These are phyloP conservation scores for Pezicula carpinea DNA, from an alignment of 2,329 filamentous ascomycete species.

Conservation along the genomic window DNA sequence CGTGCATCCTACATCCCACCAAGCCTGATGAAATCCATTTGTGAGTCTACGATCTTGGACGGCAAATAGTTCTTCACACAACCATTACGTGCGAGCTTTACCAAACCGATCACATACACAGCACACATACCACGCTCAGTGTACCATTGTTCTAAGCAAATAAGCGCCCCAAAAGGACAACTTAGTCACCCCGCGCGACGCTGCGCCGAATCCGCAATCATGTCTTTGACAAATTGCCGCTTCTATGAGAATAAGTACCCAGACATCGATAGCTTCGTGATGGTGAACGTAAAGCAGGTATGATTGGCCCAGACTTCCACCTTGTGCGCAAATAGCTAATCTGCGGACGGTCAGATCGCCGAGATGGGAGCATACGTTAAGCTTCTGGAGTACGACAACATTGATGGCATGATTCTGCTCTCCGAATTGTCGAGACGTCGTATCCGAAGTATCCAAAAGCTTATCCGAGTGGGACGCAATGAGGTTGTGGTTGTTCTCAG, in stretches of 20 bases:
- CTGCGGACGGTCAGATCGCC: constrained; percentile 62
- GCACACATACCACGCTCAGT: neutral
- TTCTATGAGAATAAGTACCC: constrained; percentile 98
- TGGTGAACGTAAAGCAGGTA: constrained; percentile 99
- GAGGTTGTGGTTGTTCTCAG: constrained; percentile 97
- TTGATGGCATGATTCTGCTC: constrained; percentile 99
- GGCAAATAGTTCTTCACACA: no score
- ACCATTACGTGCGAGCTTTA: no score
- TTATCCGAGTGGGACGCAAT: constrained; percentile 95
- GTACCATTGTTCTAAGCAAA: constrained; percentile 3
- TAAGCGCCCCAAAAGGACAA: constrained; percentile 12
- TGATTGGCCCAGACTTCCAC: constrained; percentile 20
- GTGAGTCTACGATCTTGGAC: no score
- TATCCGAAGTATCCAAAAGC: constrained; percentile 98
- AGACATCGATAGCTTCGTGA: constrained; percentile 99
- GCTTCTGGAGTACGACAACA: constrained; percentile 98
- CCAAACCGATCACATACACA: neutral
- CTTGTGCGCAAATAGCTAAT: neutral
- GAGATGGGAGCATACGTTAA: constrained; percentile 99
- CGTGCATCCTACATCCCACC: no score
- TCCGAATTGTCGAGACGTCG: constrained; percentile 96
- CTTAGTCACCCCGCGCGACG: constrained; percentile 12
- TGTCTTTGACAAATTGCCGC: constrained; percentile 94
- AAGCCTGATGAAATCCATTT: no score
- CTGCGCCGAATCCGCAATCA: constrained; percentile 50